phyloP scores from a whole-genome alignment of 768 basidiomycete genomes.

The Russula compacta region DNA sequence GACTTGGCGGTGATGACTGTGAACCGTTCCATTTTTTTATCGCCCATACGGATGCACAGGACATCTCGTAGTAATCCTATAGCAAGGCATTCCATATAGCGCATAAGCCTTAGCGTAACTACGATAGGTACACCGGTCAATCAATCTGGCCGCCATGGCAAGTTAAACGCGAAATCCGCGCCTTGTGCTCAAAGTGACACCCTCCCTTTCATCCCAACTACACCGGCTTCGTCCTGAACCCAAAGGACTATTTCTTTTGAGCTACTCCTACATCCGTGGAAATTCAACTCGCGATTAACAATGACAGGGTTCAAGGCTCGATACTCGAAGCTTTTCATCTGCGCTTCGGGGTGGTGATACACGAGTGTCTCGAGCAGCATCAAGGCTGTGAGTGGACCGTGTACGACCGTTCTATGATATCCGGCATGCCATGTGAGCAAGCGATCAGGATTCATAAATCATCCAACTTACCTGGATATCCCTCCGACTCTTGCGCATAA shows the following conservation, averaged over 20 bases:
- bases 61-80: background rate
- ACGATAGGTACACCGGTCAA: no score
- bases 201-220: slow-evolving; percentile 61
- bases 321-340: slow-evolving; percentile 52
- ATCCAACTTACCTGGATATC: slow-evolving; percentile 50
- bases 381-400: slow-evolving; percentile 73
- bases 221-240: slow-evolving; percentile 48
- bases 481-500: slow-evolving; percentile 57
- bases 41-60: background rate
- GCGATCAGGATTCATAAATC: background rate
- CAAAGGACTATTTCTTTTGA: slow-evolving; percentile 38
- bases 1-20: background rate
- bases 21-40: no score
- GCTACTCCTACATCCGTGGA: slow-evolving; percentile 39
- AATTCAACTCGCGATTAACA: slow-evolving; percentile 40
- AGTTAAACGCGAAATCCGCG: no score
- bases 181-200: slow-evolving; percentile 21
- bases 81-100: background rate
- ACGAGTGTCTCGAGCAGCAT: slow-evolving; percentile 61
- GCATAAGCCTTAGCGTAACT: background rate
- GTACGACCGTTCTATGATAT: slow-evolving; percentile 62
- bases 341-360: slow-evolving; percentile 39
- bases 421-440: background rate
- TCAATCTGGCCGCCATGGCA: no score
- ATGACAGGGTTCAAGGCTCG: slow-evolving; percentile 58